Conservation (phyloP, 495 filamentous ascomycete species). For the Lasiosphaeria miniovina region DNA sequence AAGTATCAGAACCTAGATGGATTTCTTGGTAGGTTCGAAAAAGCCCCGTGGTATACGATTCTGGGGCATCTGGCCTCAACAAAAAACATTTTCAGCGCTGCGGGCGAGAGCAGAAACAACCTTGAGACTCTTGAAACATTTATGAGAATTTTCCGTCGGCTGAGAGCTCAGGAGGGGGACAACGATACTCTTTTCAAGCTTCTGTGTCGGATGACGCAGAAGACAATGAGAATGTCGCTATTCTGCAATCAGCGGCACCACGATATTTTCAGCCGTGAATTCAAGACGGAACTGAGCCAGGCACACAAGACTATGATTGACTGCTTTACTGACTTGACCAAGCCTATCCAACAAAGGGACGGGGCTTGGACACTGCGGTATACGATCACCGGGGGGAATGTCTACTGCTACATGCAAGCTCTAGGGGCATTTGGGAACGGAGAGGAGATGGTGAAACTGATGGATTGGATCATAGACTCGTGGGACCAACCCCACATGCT, state of each 20-base stretch:
- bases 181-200: slow-evolving; percentile 20
- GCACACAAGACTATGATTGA: slow-evolving; percentile 2
- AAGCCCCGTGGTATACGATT: slow-evolving; percentile 26
- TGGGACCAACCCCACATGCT: slow-evolving; percentile 30
- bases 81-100: slow-evolving; percentile 14
- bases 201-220: slow-evolving; percentile 22
- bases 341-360: not conserved
- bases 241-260: not conserved
- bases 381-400: slow-evolving; percentile 26
- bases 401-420: slow-evolving; percentile 39
- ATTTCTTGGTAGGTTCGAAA: slow-evolving; percentile 5
- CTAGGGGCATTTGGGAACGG: slow-evolving; percentile 35
- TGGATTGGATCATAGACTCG: slow-evolving; percentile 39
- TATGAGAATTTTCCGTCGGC: slow-evolving; percentile 16
- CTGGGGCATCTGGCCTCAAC: slow-evolving; percentile 22
- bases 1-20: slow-evolving; percentile 11
- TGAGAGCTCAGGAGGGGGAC: slow-evolving; percentile 10
- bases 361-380: slow-evolving; percentile 16
- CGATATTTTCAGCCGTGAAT: too few relatives aligned
- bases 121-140: slow-evolving; percentile 21
- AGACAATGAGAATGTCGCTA: slow-evolving; percentile 17
- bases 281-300: too few relatives aligned
- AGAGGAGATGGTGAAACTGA: slow-evolving; percentile 32
- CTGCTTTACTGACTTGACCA: not conserved
- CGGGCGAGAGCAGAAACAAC: slow-evolving; percentile 7